These are phyloP conservation scores for Hirschfeldia incana DNA, from an alignment of 345 rosid species.

Conservation along the genomic window DNA sequence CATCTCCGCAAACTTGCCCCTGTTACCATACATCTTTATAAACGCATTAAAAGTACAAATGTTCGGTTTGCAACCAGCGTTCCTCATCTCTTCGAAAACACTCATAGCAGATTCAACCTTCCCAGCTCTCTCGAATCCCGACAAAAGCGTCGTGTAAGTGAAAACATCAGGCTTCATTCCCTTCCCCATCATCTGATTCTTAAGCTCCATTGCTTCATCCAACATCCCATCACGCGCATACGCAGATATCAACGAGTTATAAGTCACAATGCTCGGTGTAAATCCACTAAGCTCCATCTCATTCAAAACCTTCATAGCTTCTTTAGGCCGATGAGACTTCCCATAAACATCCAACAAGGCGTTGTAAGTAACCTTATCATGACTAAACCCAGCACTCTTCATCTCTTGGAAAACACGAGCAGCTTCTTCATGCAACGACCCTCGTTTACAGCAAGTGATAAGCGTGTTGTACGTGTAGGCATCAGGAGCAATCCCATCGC, in stretches of 20 bases:
- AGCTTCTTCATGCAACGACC: slow-evolving; percentile 83
- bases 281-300: slow-evolving; percentile 81
- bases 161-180: slow-evolving; percentile 86
- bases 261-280: slow-evolving; percentile 69
- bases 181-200: slow-evolving; percentile 63
- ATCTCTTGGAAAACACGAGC: slow-evolving; percentile 67
- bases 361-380: slow-evolving; percentile 82
- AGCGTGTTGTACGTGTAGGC: slow-evolving; percentile 83
- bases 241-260: slow-evolving; percentile 86
- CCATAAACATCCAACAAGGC: slow-evolving; percentile 86
- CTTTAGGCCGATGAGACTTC: slow-evolving; percentile 78
- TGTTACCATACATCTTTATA: slow-evolving; percentile 89
- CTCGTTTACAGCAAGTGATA: slow-evolving; percentile 81
- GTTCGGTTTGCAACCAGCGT: slow-evolving; percentile 73
- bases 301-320: slow-evolving; percentile 77
- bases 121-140: slow-evolving; percentile 86
- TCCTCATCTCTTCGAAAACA: slow-evolving; percentile 83
- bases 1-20: slow-evolving; percentile 87
- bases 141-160: slow-evolving; percentile 90
- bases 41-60: slow-evolving; percentile 93
- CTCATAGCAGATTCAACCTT: slow-evolving; percentile 77
- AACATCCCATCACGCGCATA: slow-evolving; percentile 76
- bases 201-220: slow-evolving; percentile 78
- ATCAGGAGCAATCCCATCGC: slow-evolving; percentile 61
- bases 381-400: slow-evolving; percentile 70